Conservation (phyloP, 2,329 filamentous ascomycete species). For the Talaromyces sp. region DNA sequence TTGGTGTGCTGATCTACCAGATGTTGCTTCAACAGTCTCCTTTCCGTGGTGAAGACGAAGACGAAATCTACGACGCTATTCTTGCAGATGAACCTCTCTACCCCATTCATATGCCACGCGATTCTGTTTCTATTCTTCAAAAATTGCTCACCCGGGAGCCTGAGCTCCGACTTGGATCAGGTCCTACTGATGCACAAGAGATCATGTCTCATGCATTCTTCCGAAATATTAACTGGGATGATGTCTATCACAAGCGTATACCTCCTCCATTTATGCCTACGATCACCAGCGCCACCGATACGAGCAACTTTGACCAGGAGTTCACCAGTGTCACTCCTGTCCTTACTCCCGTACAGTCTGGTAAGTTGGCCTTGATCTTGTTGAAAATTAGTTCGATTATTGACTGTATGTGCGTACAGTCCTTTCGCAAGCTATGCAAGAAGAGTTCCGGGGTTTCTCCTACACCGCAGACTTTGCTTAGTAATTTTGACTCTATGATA, state of each 20-base stretch:
- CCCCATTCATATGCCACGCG: conserved; percentile 96
- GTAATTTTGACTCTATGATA: conserved; percentile 23
- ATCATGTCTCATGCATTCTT: conserved; percentile 99
- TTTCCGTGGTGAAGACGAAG: conserved; percentile 97
- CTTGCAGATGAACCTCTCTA: conserved; percentile 95
- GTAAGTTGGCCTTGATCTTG: conserved; percentile 54
- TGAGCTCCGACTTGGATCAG: conserved; percentile 85
- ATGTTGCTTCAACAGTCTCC: conserved; percentile 99
- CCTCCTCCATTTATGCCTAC: conserved; percentile 83
- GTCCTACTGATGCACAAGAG: conserved; percentile 94
- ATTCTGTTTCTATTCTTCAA: conserved; percentile 95
- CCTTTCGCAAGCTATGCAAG: conserved; percentile 96
- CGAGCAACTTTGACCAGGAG: conserved; percentile 98
- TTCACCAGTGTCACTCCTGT: conserved; percentile 98
- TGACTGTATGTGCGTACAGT: conserved; percentile 54
- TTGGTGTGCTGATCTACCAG: conserved; percentile 97
- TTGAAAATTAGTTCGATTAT: conserved; percentile 17
- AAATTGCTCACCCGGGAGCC: conserved; percentile 95
- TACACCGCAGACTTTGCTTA: conserved; percentile 89
- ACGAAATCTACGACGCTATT: conserved; percentile 99
- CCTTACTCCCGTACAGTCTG: conserved; percentile 92
- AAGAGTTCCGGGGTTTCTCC: conserved; percentile 98
- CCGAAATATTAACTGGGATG: conserved; percentile 96
- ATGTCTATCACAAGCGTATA: conserved; percentile 93
- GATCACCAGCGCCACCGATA: conserved; percentile 91